Evolutionary conservation across 176 grass and related monocot genomes (phyloP).

Genomic region (Carex scoparia): DNA sequence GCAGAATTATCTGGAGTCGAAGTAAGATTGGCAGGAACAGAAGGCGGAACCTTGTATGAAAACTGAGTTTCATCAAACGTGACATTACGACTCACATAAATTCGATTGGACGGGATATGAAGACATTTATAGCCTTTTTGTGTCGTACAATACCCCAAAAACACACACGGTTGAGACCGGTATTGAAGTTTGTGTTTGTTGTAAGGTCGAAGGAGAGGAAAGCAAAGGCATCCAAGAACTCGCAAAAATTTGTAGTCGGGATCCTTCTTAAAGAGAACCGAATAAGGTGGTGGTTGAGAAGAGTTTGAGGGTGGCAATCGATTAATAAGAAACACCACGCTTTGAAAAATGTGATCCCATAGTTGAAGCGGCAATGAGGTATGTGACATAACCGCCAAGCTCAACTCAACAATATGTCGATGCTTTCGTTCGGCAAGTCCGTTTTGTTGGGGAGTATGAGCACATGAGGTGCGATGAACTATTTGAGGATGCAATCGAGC

Average conservation of each 20-base stretch:
- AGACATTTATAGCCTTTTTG: neutral
- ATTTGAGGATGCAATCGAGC: neutral
- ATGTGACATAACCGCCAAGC: neutral
- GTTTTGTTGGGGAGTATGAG: conserved; percentile 6
- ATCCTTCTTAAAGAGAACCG: neutral
- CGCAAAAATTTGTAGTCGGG: neutral
- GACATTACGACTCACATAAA: neutral
- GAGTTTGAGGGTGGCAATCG: neutral
- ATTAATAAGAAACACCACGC: conserved; percentile 1
- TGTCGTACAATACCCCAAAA: neutral
- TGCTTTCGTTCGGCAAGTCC: neutral
- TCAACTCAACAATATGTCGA: neutral
- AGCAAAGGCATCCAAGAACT: neutral
- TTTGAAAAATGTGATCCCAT: conserved; percentile 6
- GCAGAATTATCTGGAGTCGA: too few species aligned
- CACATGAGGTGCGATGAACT: neutral
- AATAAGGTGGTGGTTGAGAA: neutral
- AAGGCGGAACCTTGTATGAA: neutral
- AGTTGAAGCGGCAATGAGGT: neutral
- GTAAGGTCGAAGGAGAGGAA: neutral
- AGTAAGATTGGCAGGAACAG: rapidly evolving
- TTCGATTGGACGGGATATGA: neutral
- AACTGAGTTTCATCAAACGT: neutral
- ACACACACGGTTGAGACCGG: neutral
- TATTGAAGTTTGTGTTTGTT: neutral